phyloP scores from a whole-genome alignment of 306 rosid genomes.

The Malus domestica region ASM211411v1 NC_041805.1:3728001-3728500 shows the following conservation, averaged over 20 bases:
- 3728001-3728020: too few relatives aligned
- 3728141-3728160: not conserved
- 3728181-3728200: not conserved
- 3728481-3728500: not conserved
- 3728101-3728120: too few relatives aligned
- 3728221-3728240: not conserved
- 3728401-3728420: conserved; percentile 18
- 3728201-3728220: not conserved
- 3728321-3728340: not conserved
- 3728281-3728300: not conserved
- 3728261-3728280: not conserved
- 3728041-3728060: too few relatives aligned
- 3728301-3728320: not conserved
- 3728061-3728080: too few relatives aligned
- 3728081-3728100: too few relatives aligned
- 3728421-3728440: conserved; percentile 19
- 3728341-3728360: not conserved
- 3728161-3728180: not conserved
- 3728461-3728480: not conserved
- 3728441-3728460: conserved; percentile 17
- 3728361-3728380: conserved; percentile 18
- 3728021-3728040: too few relatives aligned
- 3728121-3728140: not conserved
- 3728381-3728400: not conserved
- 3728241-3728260: not conserved